Conservation (phyloP, 192 early-diverging fungal genomes). For the Backusella luteola region DNA sequence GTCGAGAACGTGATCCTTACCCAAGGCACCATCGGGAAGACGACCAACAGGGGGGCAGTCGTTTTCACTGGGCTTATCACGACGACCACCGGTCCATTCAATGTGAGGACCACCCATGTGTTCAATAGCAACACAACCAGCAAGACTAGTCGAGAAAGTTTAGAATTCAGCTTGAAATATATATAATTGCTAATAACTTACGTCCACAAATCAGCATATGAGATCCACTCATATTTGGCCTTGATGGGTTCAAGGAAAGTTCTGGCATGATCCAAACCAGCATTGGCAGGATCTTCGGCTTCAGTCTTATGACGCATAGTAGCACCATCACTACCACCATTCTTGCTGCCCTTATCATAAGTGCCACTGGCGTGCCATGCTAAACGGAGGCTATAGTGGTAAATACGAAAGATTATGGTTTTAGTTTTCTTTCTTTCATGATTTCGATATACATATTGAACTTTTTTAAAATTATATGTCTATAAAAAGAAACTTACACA, state of each 20-base stretch:
- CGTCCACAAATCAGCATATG: slow-evolving; percentile 79
- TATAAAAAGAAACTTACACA: slow-evolving; percentile 37
- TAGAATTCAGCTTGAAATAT: not conserved
- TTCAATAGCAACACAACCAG: slow-evolving; percentile 68
- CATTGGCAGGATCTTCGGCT: slow-evolving; percentile 65
- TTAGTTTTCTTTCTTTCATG: slow-evolving; percentile 11
- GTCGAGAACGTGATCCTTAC: slow-evolving; percentile 52
- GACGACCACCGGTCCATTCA: slow-evolving; percentile 55
- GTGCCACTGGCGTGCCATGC: slow-evolving; percentile 71
- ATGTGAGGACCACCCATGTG: slow-evolving; percentile 67
- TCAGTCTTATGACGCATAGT: slow-evolving; percentile 65
- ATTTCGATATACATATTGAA: not conserved
- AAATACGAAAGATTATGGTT: slow-evolving; percentile 32
- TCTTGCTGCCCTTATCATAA: slow-evolving; percentile 52
- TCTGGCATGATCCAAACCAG: slow-evolving; percentile 50
- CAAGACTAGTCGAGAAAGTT: slow-evolving; percentile 35
- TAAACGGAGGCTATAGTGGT: slow-evolving; percentile 35
- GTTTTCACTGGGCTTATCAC: slow-evolving; percentile 49
- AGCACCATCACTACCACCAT: slow-evolving; percentile 67
- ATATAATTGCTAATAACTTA: slow-evolving; percentile 7
- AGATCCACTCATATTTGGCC: slow-evolving; percentile 56
- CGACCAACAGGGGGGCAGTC: slow-evolving; percentile 64
- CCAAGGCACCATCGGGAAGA: slow-evolving; percentile 63
- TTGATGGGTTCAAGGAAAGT: slow-evolving; percentile 63
- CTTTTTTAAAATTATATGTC: not conserved